Base-by-base conservation (phyloP, 208 protist species). In the Wallacemonas rigidus region DNA sequence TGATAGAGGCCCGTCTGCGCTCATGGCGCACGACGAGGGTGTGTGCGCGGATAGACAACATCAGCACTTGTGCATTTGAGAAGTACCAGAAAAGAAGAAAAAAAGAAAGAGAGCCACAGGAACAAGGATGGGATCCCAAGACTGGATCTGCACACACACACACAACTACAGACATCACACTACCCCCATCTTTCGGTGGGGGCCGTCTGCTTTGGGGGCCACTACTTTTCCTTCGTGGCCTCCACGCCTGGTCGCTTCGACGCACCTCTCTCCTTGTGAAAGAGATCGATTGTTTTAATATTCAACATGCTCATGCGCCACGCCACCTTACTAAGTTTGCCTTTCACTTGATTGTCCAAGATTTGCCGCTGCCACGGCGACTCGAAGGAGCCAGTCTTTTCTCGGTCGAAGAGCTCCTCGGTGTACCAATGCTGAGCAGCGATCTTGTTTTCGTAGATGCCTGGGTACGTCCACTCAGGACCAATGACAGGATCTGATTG, bases 381-480 rank as follows among this genome's bases (percentile, higher is more conserved):
- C 56, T 94, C 88, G 71, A 95, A 96, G 11, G 68, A 73, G 71
- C 79, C 79, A 2, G 72, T 72, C 39, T 75, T 80, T 69, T 95
- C 90, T 1, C 83, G 86, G 15, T 93, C 77, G 71, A 97, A 94
- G 54, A 97, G 83, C 64, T 97, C 90, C 67, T 95, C 83, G 40
- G 79, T 79, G 72, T 89, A 94, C 85, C 85, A 90, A 14, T 91
- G 90, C 75, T 94, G 90, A 1, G 88, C 82, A 1, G 80, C 90
- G 36, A 95, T 86, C 69, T 97, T 97, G 80, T 95, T 97, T 63
- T 97, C 92, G 71, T 93, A 97, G 60, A 97, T 97, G 15, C 92
- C 92, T 1, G 92, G 92, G 65, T 97, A 97, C 9, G 90, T 95
- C 89, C 89, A 95, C 79, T 97, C 90, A 1, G 92, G 92, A 4